These are phyloP conservation scores for Pseudogymnoascus sp. DNA, from an alignment of 2,329 filamentous ascomycete species.

Conservation along the genomic window DNA sequence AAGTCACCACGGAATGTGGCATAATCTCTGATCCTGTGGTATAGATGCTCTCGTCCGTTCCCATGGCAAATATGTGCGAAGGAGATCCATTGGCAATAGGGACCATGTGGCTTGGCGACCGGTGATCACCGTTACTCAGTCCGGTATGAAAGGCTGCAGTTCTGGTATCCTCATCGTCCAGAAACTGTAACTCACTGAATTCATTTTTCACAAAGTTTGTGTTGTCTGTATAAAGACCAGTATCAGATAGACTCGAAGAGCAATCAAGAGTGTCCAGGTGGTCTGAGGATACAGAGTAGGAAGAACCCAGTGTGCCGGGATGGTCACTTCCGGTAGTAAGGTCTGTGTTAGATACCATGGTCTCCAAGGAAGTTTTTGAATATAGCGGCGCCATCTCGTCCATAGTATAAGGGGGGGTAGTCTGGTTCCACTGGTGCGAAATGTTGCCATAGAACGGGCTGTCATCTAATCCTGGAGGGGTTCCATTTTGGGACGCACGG, in stretches of 20 bases:
- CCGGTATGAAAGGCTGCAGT: slow-evolving; percentile 15
- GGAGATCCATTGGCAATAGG: slow-evolving; percentile 16
- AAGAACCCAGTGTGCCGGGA: slow-evolving; percentile 24
- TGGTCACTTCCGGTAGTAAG: slow-evolving; percentile 18
- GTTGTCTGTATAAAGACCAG: slow-evolving; percentile 23
- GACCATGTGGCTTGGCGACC: slow-evolving; percentile 13
- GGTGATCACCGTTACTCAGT: slow-evolving; percentile 18
- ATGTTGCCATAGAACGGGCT: slow-evolving; percentile 3
- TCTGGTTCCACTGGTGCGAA: slow-evolving; percentile 22
- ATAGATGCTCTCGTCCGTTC: slow-evolving; percentile 9
- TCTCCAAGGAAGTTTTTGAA: slow-evolving; percentile 24
- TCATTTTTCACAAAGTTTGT: slow-evolving; percentile 23
- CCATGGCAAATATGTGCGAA: neutral
- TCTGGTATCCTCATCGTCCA: slow-evolving; percentile 20
- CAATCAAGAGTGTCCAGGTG: slow-evolving; percentile 25
- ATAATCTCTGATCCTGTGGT: slow-evolving; percentile 16
- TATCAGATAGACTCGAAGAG: slow-evolving; percentile 24
- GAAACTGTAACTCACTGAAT: slow-evolving; percentile 23
- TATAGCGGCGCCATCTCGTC: slow-evolving; percentile 23
- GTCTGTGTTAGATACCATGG: slow-evolving; percentile 22
- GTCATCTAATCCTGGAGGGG: slow-evolving; percentile 4
- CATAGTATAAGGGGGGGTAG: slow-evolving; percentile 19
- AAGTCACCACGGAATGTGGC: slow-evolving; percentile 1
- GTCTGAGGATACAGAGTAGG: slow-evolving; percentile 26
- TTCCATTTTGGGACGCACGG: neutral